Conservation (phyloP, 2,329 filamentous ascomycete genomes). For the Magnaporthiopsis rhizophila region DNA sequence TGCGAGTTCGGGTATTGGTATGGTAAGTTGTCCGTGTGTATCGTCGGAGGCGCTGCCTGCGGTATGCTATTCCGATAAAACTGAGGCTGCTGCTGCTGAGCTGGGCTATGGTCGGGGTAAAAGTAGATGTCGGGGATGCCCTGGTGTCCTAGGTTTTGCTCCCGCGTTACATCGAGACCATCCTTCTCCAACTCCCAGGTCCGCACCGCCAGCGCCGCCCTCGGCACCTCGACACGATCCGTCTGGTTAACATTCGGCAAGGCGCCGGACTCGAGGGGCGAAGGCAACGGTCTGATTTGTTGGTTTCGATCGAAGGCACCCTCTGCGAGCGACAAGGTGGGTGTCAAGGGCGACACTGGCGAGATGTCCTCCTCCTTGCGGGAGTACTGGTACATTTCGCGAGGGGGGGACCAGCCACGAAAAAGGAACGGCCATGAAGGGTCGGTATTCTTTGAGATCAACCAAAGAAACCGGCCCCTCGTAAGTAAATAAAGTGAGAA, state of each 20-base stretch:
- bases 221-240: not conserved
- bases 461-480: not conserved
- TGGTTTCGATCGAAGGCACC: no score
- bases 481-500: not conserved
- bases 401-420: not conserved
- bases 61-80: not conserved
- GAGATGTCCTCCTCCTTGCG: conserved; percentile 4
- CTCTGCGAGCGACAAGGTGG: conserved; percentile 1
- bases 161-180: not conserved
- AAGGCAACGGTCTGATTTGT: not conserved
- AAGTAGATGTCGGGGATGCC: not conserved
- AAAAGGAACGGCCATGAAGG: not conserved
- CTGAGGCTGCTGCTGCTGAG: conserved; percentile 1
- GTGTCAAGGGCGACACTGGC: conserved; percentile 4
- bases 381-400: not conserved
- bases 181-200: not conserved
- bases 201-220: no score
- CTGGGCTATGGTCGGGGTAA: not conserved
- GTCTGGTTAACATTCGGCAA: not conserved
- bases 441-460: not conserved
- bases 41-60: not conserved
- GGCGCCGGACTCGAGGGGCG: not conserved
- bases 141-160: not conserved
- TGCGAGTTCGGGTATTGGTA: not conserved
- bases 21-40: not conserved